These are phyloP conservation scores for Puccinia polysora DNA, from an alignment of 1,284 basidiomycete species.

Conservation along the genomic window DNA sequence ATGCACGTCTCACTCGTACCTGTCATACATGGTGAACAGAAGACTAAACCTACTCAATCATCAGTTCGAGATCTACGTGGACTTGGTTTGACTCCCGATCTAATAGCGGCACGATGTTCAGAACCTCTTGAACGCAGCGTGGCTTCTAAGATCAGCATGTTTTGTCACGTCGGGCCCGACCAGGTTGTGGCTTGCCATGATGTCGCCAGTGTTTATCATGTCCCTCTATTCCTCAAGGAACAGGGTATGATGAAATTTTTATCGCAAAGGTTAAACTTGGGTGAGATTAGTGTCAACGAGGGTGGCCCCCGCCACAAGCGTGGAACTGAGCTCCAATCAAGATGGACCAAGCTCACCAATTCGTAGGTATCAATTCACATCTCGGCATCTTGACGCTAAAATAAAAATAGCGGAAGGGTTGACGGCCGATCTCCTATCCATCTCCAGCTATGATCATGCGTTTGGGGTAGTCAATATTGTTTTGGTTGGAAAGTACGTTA, in stretches of 20 bases:
- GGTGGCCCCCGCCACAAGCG: constrained; percentile 59
- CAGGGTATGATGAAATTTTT: constrained; percentile 88
- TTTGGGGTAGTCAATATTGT: constrained; percentile 87
- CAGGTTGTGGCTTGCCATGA: constrained; percentile 97
- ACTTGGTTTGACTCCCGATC: constrained; percentile 84
- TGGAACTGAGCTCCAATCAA: constrained; percentile 64
- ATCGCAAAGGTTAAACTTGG: constrained; percentile 71
- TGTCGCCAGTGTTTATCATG: constrained; percentile 94
- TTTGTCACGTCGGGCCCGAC: constrained; percentile 89
- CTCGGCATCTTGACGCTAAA: too few relatives aligned
- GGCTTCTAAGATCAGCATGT: constrained; percentile 97
- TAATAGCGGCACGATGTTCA: constrained; percentile 86
- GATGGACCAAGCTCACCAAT: constrained; percentile 80
- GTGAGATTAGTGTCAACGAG: constrained; percentile 59
- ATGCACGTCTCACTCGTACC: constrained; percentile 98
- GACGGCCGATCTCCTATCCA: neutral
- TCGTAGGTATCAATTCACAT: constrained; percentile 56
- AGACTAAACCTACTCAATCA: constrained; percentile 98
- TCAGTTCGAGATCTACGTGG: constrained; percentile 91
- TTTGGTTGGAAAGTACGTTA: constrained; percentile 95
- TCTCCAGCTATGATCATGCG: constrained; percentile 19
- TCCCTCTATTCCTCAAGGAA: constrained; percentile 83
- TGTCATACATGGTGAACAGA: constrained; percentile 96
- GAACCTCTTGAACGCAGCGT: constrained; percentile 70
- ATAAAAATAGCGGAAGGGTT: neutral